Base-by-base conservation (phyloP, 148 eudicot genomes). In the Beta vulgaris region DNA sequence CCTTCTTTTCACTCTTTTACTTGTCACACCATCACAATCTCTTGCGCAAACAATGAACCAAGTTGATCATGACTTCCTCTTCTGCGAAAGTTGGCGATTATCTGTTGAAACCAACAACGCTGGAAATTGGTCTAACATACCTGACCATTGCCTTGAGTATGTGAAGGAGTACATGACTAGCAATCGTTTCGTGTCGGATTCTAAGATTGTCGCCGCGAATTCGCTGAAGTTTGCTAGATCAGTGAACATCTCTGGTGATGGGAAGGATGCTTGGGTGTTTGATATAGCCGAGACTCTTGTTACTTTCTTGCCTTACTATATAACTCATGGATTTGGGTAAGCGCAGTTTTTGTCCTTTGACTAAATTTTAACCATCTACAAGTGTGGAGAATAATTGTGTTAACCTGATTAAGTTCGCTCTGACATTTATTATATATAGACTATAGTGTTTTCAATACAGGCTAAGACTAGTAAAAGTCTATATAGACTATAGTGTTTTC, bases 231-330 rank as follows among this genome's bases (percentile, higher is more conserved):
- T 80, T 58, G 94, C 90, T 2, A 87, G 66, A 71, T 78, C 82
- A 32, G 81, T 85, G 37, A 39, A 74, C 5, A 14, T 87, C 9
- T 18, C 81, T 23, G 80, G 76, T 5, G 81, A 88, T 62, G 95
- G 90, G 0, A 84, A 71, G 78, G 91, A 88, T 64, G 92, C 85
- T 25, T 93, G 98, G 98, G 73, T 91, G 6, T 93, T 93, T 39
- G 98, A 88, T 67, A 77, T 93, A 40, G 98, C 91, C 42, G 97
- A 93, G 71, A 91, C 98, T 8, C 79, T 93, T 80, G 86, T 91
- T 19, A 81, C 89, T 0, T 84, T 85, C 72, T 73, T 87, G 35
- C 93, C 97, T 3, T 88, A 81, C 77, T 93, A 89, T 64, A 70
- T 75, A 42, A 68, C 1, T 42, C 81, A 86, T 70, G 93, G 90